Evolutionary conservation across 2,329 filamentous ascomycete species (phyloP).

Genomic region (Orbilia brochopaga): DNA sequence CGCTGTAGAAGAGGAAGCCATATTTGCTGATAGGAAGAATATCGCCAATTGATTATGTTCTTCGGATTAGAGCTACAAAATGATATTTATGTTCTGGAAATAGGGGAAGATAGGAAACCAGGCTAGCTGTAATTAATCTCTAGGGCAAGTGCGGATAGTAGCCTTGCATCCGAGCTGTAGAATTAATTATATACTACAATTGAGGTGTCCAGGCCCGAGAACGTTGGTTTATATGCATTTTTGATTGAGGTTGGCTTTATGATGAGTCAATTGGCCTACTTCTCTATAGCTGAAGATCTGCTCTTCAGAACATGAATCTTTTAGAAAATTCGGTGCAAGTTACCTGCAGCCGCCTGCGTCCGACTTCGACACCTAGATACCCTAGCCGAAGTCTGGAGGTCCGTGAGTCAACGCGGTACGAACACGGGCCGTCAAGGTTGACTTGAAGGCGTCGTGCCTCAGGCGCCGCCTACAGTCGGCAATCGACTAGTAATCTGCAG

Average conservation of each 20-base stretch:
- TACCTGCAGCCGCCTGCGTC: too few relatives aligned
- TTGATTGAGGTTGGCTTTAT: background rate
- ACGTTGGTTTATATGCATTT: background rate
- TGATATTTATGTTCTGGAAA: background rate
- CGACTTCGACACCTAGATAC: background rate
- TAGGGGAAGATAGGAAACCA: background rate
- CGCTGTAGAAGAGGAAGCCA: conserved; percentile 19
- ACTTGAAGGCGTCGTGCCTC: conserved; percentile 27
- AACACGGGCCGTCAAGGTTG: conserved; percentile 17
- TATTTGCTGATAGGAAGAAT: conserved; percentile 10
- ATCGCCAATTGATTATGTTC: background rate
- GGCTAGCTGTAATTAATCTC: background rate
- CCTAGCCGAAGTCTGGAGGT: background rate
- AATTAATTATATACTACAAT: too few relatives aligned
- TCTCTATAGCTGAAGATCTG: background rate
- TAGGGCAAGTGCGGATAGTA: background rate
- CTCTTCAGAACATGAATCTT: too few relatives aligned
- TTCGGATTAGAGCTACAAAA: too few relatives aligned
- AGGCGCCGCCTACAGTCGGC: background rate
- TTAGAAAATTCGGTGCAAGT: too few relatives aligned
- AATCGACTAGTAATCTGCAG: background rate
- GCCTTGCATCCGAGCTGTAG: background rate
- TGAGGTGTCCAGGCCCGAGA: too few relatives aligned
- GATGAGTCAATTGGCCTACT: background rate
- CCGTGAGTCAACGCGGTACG: conserved; percentile 26